A percentile compares a stretch with the other conserved stretches of the same genome.
Evolutionary conservation across 768 basidiomycete genomes (phyloP).

Genomic region (Leccinum obscurum): DNA sequence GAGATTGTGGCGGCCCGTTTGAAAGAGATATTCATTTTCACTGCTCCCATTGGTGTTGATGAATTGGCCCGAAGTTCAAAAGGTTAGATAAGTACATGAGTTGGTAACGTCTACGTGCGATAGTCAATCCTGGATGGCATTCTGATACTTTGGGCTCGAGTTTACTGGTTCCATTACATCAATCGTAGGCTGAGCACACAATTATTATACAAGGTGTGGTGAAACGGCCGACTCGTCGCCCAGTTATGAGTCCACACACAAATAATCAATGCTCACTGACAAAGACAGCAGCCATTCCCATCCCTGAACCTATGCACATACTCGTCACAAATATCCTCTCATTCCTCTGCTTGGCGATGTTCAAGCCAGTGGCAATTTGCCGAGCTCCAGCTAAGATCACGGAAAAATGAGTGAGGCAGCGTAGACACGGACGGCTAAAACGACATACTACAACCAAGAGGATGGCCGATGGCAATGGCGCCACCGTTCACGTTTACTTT

Average conservation of each 20-base stretch:
- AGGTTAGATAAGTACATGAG: too few species aligned
- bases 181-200: not conserved
- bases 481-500: constrained; percentile 90
- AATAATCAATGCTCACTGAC: constrained; percentile 73
- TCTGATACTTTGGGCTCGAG: not conserved
- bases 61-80: not conserved
- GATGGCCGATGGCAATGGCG: constrained; percentile 88
- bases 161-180: not conserved
- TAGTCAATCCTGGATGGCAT: not conserved
- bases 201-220: not conserved
- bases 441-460: constrained; percentile 79
- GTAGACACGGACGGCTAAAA: constrained; percentile 8
- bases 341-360: constrained; percentile 75
- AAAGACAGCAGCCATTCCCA: constrained; percentile 89
- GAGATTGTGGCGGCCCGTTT: constrained; percentile 66
- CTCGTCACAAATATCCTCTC: constrained; percentile 81
- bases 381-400: constrained; percentile 66
- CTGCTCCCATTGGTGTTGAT: not conserved
- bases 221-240: not conserved
- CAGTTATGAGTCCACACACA: not conserved
- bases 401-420: constrained; percentile 7
- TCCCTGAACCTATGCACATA: constrained; percentile 90
- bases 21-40: constrained; percentile 42
- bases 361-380: constrained; percentile 83
- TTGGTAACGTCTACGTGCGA: not conserved